Base-by-base conservation (phyloP, 768 basidiomycete species). In the Sutorius australiensis region DNA sequence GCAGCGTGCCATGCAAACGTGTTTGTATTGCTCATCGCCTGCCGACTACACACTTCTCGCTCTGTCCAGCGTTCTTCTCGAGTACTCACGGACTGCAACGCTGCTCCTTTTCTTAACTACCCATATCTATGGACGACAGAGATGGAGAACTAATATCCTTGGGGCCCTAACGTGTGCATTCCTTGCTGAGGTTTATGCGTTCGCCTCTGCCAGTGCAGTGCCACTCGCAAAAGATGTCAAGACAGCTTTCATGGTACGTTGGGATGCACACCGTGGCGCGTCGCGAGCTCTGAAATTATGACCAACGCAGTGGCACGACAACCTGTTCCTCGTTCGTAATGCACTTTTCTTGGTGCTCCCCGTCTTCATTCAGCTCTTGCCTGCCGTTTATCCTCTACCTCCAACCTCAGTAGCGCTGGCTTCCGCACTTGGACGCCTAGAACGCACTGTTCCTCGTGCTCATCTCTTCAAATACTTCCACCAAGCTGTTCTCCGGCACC, bases 281-380 rank as follows among this genome's bases (percentile, higher is more conserved):
- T 43, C 13, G 11, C 19, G 28, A 17, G 21, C 28, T 37, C 30
- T 63, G 32, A 59, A 27, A 17, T 17, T 5, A 17, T 41, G 28
- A 46, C n/a, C n/a, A 19, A 51, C 16, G 13, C 46, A 89, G 87
- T 85, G 82, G 82, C 84, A 87, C 68, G 86, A 89, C 64, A 72
- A 63, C 27, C 68, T 84, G 34, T 77, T 79, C 63, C 63, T 75
- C 44, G 55, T 69, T 32, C 86, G 88, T n/a, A 78, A 80, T 48
- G 27, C 74, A 2, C 65, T 86, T 48, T 85, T 89, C 69, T 71
- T 87, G 51, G 7, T 75, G 30, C 72, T 89, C 3, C 83, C 86
- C 5, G 56, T 81, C 27, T 33, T 79, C 47, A 62, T 83, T 10
- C 75, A 78, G 62, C 57, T 73, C 46, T 48, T 74, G 6, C 75